Evolutionary conservation across 1,284 basidiomycete species (phyloP).

Genomic region (Ganoderma resinaceum): DNA sequence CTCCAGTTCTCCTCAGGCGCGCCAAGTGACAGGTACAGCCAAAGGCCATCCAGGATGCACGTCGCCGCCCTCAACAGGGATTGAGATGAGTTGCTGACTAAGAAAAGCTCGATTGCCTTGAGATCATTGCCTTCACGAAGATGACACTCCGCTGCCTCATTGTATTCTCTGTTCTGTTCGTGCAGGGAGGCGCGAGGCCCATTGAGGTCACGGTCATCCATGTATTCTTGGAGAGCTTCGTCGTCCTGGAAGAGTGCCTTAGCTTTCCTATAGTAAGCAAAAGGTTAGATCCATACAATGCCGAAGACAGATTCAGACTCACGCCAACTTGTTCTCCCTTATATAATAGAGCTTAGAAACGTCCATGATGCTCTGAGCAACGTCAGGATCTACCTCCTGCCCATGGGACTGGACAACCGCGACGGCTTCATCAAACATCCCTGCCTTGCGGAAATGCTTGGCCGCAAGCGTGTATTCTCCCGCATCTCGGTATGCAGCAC

Average conservation of each 20-base stretch:
- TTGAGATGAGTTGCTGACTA: conserved; percentile 42
- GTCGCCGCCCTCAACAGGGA: conserved; percentile 32
- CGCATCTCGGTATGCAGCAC: conserved; percentile 3
- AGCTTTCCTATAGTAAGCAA: conserved; percentile 48
- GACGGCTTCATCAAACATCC: conserved; percentile 61
- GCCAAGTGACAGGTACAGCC: conserved; percentile 30
- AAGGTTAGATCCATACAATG: no score
- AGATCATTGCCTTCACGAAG: conserved; percentile 54
- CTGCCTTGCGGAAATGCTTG: conserved; percentile 52
- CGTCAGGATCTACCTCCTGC: conserved; percentile 40
- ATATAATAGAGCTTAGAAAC: conserved; percentile 62
- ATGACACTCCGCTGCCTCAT: conserved; percentile 64
- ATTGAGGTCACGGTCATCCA: conserved; percentile 62
- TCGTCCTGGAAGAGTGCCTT: conserved; percentile 53
- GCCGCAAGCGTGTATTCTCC: conserved; percentile 52
- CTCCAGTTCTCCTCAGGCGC: conserved; percentile 1
- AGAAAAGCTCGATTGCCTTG: conserved; percentile 55
- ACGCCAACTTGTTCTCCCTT: conserved; percentile 51
- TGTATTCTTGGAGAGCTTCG: conserved; percentile 58
- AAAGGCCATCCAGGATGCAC: conserved; percentile 37
- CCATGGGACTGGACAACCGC: conserved; percentile 48
- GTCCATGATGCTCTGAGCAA: conserved; percentile 50
- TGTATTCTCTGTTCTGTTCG: conserved; percentile 47
- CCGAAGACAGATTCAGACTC: conserved; percentile 30
- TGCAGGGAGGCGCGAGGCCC: conserved; percentile 55